Evolutionary conservation across 768 basidiomycete genomes (phyloP).

Genomic region (Albatrellus ellisii): DNA sequence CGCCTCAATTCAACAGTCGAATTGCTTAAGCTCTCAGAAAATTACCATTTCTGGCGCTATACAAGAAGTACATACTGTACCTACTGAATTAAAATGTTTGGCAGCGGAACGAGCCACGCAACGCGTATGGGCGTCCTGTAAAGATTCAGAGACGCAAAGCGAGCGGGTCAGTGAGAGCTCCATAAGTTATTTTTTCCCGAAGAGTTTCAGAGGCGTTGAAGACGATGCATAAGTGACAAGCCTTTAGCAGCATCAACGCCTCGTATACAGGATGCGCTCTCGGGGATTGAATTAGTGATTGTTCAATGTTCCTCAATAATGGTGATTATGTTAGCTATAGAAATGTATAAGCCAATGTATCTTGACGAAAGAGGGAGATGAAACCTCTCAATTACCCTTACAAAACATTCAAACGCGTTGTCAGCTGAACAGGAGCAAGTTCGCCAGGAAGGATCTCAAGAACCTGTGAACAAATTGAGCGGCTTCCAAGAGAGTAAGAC

Average conservation of each 20-base stretch:
- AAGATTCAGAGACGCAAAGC: constrained; percentile 14
- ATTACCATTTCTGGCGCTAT: too few relatives aligned
- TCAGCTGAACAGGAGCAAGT: neutral
- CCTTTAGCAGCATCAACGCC: constrained; percentile 26
- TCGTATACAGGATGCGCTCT: constrained; percentile 7
- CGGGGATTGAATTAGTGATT: neutral
- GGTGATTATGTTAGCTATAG: too few relatives aligned
- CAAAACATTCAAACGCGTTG: neutral
- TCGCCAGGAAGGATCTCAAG: constrained; percentile 7
- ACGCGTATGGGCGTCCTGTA: constrained; percentile 15
- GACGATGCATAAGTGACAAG: constrained; percentile 16
- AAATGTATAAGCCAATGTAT: too few relatives aligned
- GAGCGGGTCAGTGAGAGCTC: constrained; percentile 47
- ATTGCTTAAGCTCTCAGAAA: too few relatives aligned
- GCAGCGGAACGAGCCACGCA: constrained; percentile 63
- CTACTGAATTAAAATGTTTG: constrained; percentile 21
- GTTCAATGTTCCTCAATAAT: neutral
- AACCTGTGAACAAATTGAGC: constrained; percentile 3
- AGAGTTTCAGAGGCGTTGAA: constrained; percentile 9
- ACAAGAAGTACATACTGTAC: too few relatives aligned
- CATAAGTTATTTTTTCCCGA: constrained; percentile 24
- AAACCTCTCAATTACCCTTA: too few relatives aligned
- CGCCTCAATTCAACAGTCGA: too few relatives aligned
- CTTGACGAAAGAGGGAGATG: too few relatives aligned
- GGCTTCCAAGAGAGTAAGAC: neutral